phyloP scores from a whole-genome alignment of 257 asterid species.

The Scutellaria minor region DNA sequence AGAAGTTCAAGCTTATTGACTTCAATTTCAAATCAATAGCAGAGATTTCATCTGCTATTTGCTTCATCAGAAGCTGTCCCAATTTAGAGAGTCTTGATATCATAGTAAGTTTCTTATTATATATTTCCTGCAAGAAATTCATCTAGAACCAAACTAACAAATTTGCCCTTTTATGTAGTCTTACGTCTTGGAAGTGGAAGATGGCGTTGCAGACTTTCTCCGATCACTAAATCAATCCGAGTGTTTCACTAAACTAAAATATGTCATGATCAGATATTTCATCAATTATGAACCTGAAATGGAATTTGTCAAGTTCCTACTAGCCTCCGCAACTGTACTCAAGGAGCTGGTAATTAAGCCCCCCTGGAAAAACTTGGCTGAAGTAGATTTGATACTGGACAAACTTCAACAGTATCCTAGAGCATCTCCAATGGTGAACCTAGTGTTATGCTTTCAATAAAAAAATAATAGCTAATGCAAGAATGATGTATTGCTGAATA shows the following conservation, averaged over 20 bases:
- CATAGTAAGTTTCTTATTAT: conserved; percentile 36
- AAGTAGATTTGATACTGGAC: conserved; percentile 43
- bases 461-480: no score
- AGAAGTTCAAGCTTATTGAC: conserved; percentile 42
- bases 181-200: conserved; percentile 43
- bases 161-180: conserved; percentile 35
- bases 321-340: conserved; percentile 52
- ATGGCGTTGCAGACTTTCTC: conserved; percentile 44
- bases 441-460: no score
- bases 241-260: conserved; percentile 38
- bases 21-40: conserved; percentile 44
- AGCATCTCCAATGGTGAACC: conserved; percentile 44
- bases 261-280: conserved; percentile 46
- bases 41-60: conserved; percentile 47
- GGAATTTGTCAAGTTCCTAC: conserved; percentile 51
- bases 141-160: conserved; percentile 1
- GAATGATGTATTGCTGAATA: no score
- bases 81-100: conserved; percentile 48
- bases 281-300: conserved; percentile 49
- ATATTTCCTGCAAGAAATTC: neutral
- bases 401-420: conserved; percentile 43
- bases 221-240: conserved; percentile 40
- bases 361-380: conserved; percentile 25
- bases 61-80: conserved; percentile 56
- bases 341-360: conserved; percentile 47